A percentile compares a stretch with the other conserved stretches of the same genome.
These are phyloP conservation scores for Moesziomyces globuligerus DNA, from an alignment of 1,284 basidiomycete genomes.

Conservation along the genomic window DNA sequence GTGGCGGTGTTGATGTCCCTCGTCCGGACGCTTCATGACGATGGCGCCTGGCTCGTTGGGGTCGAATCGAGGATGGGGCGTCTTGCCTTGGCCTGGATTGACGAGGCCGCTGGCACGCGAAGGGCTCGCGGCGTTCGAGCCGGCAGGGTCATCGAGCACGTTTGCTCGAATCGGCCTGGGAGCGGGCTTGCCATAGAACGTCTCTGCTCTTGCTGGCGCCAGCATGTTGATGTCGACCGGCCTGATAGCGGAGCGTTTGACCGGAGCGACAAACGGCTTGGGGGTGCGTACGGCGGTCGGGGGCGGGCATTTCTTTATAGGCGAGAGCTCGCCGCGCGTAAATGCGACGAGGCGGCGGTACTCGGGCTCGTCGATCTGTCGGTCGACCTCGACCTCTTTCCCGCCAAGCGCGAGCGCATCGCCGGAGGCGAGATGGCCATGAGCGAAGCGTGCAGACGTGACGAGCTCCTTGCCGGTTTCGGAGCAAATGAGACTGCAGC, in stretches of 20 bases:
- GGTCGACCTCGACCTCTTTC: constrained; percentile 54
- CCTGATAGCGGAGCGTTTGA: constrained; percentile 26
- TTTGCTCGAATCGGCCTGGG: constrained; percentile 10
- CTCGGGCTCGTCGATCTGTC: constrained; percentile 27
- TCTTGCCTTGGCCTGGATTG: constrained; percentile 35
- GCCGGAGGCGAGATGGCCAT: constrained; percentile 40
- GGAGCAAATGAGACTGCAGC: constrained; percentile 50
- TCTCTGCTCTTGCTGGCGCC: constrained; percentile 33
- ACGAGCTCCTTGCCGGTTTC: constrained; percentile 55
- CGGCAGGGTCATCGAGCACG: constrained; percentile 7
- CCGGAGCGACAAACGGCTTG: constrained; percentile 35
- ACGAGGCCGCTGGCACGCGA: constrained; percentile 30
- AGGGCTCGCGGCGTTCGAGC: constrained; percentile 17
- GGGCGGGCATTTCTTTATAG: constrained; percentile 26
- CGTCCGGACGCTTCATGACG: constrained; percentile 83
- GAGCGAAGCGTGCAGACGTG: constrained; percentile 28
- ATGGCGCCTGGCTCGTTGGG: constrained; percentile 73
- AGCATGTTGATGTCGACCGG: constrained; percentile 42
- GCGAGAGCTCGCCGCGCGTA: constrained; percentile 36
- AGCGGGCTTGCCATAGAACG: constrained; percentile 42
- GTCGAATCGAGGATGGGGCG: constrained; percentile 49
- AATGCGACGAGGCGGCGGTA: constrained; percentile 30
- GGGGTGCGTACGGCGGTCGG: constrained; percentile 28
- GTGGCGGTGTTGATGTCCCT: constrained; percentile 75
- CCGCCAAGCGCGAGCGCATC: constrained; percentile 52